Evolutionary conservation across 2,329 filamentous ascomycete species (phyloP).

Genomic region (Stachybotrys elegans): DNA sequence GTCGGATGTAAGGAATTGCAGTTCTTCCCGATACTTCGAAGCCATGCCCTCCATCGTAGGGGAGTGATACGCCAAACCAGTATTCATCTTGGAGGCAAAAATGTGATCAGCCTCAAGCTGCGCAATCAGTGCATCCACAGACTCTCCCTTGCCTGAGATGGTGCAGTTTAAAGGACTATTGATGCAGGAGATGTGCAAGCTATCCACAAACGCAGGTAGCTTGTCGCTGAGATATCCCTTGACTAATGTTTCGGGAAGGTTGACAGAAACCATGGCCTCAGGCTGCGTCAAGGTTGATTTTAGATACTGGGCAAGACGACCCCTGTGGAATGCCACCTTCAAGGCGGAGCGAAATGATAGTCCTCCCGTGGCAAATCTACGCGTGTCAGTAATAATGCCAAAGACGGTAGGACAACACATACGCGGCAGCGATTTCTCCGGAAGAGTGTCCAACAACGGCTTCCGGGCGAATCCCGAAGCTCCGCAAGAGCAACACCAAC

Average conservation of each 20-base stretch:
- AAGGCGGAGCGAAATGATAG: background rate
- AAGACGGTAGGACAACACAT: no score
- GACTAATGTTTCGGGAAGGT: background rate
- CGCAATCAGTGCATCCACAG: slow-evolving; percentile 14
- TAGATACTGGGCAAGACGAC: background rate
- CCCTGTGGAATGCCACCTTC: background rate
- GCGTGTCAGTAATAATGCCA: no score
- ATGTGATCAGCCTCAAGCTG: slow-evolving; percentile 8
- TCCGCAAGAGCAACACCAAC: slow-evolving; percentile 8
- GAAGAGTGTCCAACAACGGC: slow-evolving; percentile 27
- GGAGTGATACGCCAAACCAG: slow-evolving; percentile 9
- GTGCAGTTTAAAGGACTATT: slow-evolving; percentile 26
- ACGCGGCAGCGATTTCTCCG: slow-evolving; percentile 32
- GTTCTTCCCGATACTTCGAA: background rate
- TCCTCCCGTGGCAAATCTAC: slow-evolving; percentile 6
- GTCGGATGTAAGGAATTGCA: background rate
- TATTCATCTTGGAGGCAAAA: slow-evolving; percentile 10
- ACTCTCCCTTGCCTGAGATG: slow-evolving; percentile 19
- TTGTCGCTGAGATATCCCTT: background rate
- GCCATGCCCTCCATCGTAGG: slow-evolving; percentile 2
- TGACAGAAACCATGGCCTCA: background rate
- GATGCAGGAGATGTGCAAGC: slow-evolving; percentile 21
- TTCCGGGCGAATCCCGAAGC: slow-evolving; percentile 17
- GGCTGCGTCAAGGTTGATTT: background rate
- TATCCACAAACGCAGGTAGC: background rate